Percentiles rank a stretch among this genome's conserved stretches.
Evolutionary conservation across 306 rosid genomes (phyloP).

Genomic region (Quercus parvula): DNA sequence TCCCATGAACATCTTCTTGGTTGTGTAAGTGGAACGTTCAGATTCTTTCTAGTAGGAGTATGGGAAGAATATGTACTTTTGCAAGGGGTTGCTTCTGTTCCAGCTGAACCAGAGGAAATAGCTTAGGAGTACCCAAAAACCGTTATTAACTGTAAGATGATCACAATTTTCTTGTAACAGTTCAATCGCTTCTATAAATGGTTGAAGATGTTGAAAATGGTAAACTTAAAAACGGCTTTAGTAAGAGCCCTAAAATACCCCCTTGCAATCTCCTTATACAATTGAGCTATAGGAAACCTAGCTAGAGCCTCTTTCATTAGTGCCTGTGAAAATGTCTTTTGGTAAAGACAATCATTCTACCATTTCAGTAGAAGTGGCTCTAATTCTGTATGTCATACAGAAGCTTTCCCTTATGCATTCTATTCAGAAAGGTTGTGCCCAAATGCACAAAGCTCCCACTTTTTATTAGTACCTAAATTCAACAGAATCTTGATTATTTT

Average conservation of each 20-base stretch:
- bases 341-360: neutral
- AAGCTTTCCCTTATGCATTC: too few species aligned
- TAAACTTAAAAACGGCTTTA: neutral
- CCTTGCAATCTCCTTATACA: neutral
- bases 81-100: conserved; percentile 30
- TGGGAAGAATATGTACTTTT: conserved; percentile 43
- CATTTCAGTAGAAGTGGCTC: neutral
- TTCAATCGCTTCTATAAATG: neutral
- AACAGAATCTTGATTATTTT: neutral
- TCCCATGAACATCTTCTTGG: conserved; percentile 56
- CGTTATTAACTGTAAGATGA: too few species aligned
- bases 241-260: neutral
- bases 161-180: neutral
- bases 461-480: too few species aligned
- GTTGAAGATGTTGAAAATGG: neutral
- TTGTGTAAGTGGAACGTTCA: conserved; percentile 39
- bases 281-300: neutral
- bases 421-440: too few species aligned
- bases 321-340: neutral
- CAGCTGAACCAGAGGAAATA: neutral
- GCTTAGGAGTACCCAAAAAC: too few species aligned
- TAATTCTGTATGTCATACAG: neutral
- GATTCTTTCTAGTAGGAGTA: conserved; percentile 24
- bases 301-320: neutral
- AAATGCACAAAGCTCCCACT: too few species aligned